Evolutionary conservation across 441 rosid genomes (phyloP), one percentile per base, ranked within the genome.

Genomic region (Populus tomentosa): DNA sequence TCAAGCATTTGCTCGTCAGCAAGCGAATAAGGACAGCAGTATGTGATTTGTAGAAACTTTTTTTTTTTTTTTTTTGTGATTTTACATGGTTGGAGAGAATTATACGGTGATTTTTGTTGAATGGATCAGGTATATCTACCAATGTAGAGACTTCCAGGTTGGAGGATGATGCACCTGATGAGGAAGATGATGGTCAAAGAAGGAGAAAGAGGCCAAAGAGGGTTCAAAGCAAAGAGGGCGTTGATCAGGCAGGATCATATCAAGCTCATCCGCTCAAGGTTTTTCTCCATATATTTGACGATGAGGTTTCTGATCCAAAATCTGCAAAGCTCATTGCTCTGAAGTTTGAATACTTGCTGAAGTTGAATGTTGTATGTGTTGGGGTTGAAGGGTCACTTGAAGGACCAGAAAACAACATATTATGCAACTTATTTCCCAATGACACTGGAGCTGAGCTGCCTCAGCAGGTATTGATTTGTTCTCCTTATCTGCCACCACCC

Each of bases 371-470:
- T 75, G 90, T 95, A 10, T 91, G 97, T 73, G 97, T 83, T 81
- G 94, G 91, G 32, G 80, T 80, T 38, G 94, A 93, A 82, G 94
- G 90, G 50, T 82, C 95, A 75, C 81, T 70, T 5, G 91, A 89
- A 80, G 92, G 86, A 80, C 82, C 81, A 42, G 91, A 89, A 71
- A 80, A 77, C 77, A 83, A 86, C 85, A 85, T 91, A 62, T 78
- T 95, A 21, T 90, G 91, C 81, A 91, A 87, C 84, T 86, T 95
- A 71, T 95, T 92, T 86, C 91, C 95, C 65, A 90, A 89, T 77
- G 99, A 94, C 79, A 79, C 88, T 8, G 98, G 99, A 50, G 80
- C 86, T 38, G 99, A 95, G 82, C 95, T 91, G 85, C 99, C 98
- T 83, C 97, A 83, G 81, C 95, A 91, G 95, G 98, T 95, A 84